Base-by-base conservation (phyloP, 176 grass and related monocot genomes). In the Ananas comosus region DNA sequence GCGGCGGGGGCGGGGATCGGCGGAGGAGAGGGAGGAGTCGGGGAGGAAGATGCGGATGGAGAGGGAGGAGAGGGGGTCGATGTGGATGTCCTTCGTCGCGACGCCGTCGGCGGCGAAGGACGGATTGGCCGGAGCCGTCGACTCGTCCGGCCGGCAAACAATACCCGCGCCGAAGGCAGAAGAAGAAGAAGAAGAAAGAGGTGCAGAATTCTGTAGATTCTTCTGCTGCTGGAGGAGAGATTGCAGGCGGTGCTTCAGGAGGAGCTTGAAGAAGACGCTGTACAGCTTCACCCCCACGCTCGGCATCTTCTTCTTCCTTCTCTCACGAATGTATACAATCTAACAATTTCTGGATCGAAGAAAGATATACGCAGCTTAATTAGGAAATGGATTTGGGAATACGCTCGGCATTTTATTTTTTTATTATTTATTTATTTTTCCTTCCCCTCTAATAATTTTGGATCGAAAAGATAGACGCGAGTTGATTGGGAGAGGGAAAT, bases 211-310 rank as follows among this genome's bases (percentile, higher is more conserved):
- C 33, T 42, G 33, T 7, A 1, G 5, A 42, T 42, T 42, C 33
- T 42, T 42, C 33, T 42, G 33, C 33, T 42, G 33, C 33, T 42
- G n/a, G 11, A 76, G 53, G 64, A 92, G 89, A 13, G 85, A 71
- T 61, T 96, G 88, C 52, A 96, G 87, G 68, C 85, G 85, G 85
- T 91, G 91, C 72, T 86, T 89, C 21, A 96, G 74, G 12, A 91
- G 76, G 19, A 96, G 72, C 85, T 96, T 96, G 88, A 96, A 96
- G 88, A 96, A 96, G 61, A 96, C 88, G 78, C 91, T 96, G 85
- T 96, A 96, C 73, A 96, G 81, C 80, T 96, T 88, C 64, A 96
- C 91, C 64, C 80, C 91, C 71, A 96, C 80, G 69, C 82, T 81
- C 78, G 91, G 91, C 88, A 96, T 96, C 80, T 68, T 78, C 76